Base-by-base conservation (phyloP, 1,284 basidiomycete species). In the Trichosporon coremiiforme region DNA sequence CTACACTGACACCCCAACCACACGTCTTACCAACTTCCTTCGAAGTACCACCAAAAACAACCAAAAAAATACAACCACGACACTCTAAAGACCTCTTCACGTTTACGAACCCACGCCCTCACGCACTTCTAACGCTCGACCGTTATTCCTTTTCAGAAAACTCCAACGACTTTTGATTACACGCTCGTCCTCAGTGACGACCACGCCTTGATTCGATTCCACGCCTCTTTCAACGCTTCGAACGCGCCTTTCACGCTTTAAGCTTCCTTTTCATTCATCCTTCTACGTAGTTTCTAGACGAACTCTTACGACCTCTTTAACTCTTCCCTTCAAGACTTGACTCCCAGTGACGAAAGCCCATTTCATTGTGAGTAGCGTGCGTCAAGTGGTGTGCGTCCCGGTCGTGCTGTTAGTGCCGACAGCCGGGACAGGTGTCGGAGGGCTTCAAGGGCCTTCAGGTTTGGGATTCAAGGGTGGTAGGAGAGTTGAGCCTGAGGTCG, bases 31-130 rank as follows among this genome's bases (percentile, higher is more conserved):
- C n/a, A 7, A 31, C 57, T 17, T 10, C 15, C 29, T 25, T 60
- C 57, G 57, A 60, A 60, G 35, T 33, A 60, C 17, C 29, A 22
- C 29, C 57, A 60, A 60, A 60, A 60, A 60, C 57, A 60, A 4
- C 29, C 29, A 60, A 60, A 60, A n/a, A 60, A 60, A 33, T 6
- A 60, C 57, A 33, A 15, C 57, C 57, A 60, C 57, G 57, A 60
- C 57, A 60, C 57, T 60, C 57, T 60, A 60, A 60, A 60, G 57
- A 60, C 29, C 57, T 9, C 4, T 10, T 60, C 13, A 60, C 57
- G 57, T 60, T 60, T 60, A 60, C 57, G 57, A 60, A 60, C 57
- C 57, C 57, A 60, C 57, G 57, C 57, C 57, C 57, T 60, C 57
- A 60, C 57, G 57, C 57, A 60, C 57, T 12, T 60, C 22, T 33